These are phyloP conservation scores for Soucietia sequanensis DNA, from an alignment of 805 yeast genomes.

Conservation along the genomic window DNA sequence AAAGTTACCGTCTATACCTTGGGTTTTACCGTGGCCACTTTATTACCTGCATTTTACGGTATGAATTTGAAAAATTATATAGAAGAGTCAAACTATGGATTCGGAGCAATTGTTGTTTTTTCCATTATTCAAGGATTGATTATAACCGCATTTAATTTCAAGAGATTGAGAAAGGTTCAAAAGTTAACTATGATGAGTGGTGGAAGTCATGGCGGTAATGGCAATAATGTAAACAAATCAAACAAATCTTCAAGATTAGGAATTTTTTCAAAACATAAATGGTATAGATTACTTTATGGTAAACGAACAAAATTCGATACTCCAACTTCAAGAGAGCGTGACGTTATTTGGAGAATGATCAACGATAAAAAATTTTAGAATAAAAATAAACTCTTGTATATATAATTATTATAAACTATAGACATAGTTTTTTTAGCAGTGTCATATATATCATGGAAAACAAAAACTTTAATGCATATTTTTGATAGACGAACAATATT, in stretches of 20 bases:
- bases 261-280: constrained; percentile 10
- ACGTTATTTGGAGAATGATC: constrained; percentile 44
- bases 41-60: constrained; percentile 86
- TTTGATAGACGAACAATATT: too few species aligned
- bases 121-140: constrained; percentile 54
- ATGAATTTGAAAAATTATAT: constrained; percentile 80
- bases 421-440: constrained; percentile 1
- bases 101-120: constrained; percentile 51
- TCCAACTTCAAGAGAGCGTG: constrained; percentile 37
- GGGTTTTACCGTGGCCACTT: constrained; percentile 81
- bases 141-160: constrained; percentile 56
- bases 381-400: constrained; percentile 2
- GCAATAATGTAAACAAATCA: constrained; percentile 1
- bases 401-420: too few species aligned
- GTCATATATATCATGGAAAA: background rate
- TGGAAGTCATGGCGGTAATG: constrained; percentile 6
- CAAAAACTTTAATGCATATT: constrained; percentile 1
- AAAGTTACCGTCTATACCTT: constrained; percentile 80
- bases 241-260: constrained; percentile 9
- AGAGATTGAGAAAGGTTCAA: constrained; percentile 59
- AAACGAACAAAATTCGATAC: constrained; percentile 22
- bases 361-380: constrained; percentile 31
- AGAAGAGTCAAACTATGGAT: constrained; percentile 66
- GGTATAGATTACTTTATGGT: constrained; percentile 25
- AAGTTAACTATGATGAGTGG: constrained; percentile 58